Evolutionary conservation across 2,329 filamentous ascomycete species (phyloP).

Genomic region (Penicillium sp.): DNA sequence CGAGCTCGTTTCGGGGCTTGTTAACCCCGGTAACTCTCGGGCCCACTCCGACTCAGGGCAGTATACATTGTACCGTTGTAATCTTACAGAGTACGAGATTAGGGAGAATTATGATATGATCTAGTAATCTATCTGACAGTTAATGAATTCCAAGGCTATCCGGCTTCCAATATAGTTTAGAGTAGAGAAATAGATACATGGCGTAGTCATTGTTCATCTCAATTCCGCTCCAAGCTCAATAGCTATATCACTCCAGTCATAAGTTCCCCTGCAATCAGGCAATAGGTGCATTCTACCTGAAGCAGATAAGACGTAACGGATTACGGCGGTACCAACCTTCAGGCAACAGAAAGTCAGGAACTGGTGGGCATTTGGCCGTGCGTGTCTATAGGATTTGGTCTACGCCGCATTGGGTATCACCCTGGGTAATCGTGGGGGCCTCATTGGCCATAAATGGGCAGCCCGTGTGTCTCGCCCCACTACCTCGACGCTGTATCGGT

Average conservation of each 20-base stretch:
- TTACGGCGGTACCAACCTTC: background rate
- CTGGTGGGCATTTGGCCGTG: constrained; percentile 20
- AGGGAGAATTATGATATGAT: background rate
- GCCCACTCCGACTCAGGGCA: constrained; percentile 3
- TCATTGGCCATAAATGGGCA: constrained; percentile 2
- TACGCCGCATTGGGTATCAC: constrained; percentile 22
- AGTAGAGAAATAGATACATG: too few species aligned
- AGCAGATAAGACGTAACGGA: background rate
- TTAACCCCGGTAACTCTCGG: constrained; percentile 5
- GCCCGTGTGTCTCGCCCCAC: constrained; percentile 8
- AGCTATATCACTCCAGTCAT: too few species aligned
- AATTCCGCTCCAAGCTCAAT: too few species aligned
- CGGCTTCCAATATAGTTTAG: too few species aligned
- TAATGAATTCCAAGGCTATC: too few species aligned
- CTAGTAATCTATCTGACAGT: background rate
- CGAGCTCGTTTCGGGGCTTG: background rate
- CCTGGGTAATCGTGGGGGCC: constrained; percentile 12
- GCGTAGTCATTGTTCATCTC: too few species aligned
- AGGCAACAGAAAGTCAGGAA: constrained; percentile 12
- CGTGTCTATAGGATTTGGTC: constrained; percentile 23
- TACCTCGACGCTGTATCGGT: constrained; percentile 12
- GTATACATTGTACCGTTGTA: background rate
- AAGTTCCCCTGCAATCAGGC: background rate
- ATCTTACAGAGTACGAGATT: background rate
- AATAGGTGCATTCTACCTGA: background rate